Percentiles rank a stretch among this genome's conserved stretches.
These are phyloP conservation scores for Sporothrix phasma DNA, from an alignment of 2,329 filamentous ascomycete species.

Conservation along the genomic window DNA sequence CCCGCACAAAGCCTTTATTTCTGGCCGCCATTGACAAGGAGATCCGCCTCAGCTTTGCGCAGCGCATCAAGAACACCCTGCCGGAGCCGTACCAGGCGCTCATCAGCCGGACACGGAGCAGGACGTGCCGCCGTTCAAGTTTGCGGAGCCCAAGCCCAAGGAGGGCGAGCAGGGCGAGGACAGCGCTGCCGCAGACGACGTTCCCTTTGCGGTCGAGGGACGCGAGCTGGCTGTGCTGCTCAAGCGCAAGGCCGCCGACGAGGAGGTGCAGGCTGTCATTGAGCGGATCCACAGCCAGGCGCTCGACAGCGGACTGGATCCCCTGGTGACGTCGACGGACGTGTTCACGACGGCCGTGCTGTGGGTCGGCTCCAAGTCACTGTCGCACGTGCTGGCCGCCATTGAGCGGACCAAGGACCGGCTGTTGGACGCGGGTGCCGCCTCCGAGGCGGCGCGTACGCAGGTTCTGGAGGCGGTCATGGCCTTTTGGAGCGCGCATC, in stretches of 20 bases:
- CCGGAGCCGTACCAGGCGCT: constrained; percentile 75
- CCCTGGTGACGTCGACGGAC: constrained; percentile 78
- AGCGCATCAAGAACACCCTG: constrained; percentile 88
- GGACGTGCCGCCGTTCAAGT: constrained; percentile 95
- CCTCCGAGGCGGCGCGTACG: constrained; percentile 63
- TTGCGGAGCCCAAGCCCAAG: neutral
- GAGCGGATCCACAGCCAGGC: constrained; percentile 74
- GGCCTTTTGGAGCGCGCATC: constrained; percentile 86
- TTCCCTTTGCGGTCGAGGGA: constrained; percentile 65
- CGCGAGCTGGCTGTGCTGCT: constrained; percentile 70
- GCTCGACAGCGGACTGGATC: constrained; percentile 58
- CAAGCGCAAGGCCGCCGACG: constrained; percentile 72
- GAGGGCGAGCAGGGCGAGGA: neutral
- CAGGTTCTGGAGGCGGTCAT: constrained; percentile 90
- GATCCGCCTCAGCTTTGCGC: constrained; percentile 89
- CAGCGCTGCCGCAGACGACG: neutral
- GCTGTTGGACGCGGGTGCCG: constrained; percentile 65
- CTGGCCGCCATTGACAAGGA: constrained; percentile 88
- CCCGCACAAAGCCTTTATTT: constrained; percentile 89
- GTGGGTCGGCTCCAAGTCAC: constrained; percentile 86
- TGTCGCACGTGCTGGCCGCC: constrained; percentile 89
- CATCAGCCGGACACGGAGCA: constrained; percentile 85
- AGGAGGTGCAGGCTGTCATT: constrained; percentile 75
- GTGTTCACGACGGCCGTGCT: constrained; percentile 90
- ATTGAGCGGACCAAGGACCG: constrained; percentile 92